Percentiles rank a stretch among this genome's conserved stretches.
phyloP scores from a whole-genome alignment of 2,329 filamentous ascomycete species.

The Curvularia sp. region DNA sequence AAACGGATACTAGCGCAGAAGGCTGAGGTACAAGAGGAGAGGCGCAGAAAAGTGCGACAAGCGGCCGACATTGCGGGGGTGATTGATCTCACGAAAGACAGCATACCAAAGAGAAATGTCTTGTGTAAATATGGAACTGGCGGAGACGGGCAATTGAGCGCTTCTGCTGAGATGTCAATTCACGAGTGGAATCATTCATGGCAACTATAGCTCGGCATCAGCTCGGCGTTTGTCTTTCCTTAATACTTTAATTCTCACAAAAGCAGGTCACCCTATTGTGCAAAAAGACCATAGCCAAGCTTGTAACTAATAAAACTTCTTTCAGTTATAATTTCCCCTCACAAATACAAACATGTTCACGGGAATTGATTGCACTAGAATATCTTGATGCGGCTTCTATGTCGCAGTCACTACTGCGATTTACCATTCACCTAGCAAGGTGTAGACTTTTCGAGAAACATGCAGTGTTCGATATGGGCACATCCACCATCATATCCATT shows the following conservation, averaged over 20 bases:
- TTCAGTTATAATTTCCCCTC: not conserved
- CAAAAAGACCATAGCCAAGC: not conserved
- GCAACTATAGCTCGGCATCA: not conserved
- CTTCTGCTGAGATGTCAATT: not conserved
- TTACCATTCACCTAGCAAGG: not conserved
- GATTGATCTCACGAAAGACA: slow-evolving; percentile 14
- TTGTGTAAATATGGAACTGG: not conserved
- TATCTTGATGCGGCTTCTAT: too few species aligned
- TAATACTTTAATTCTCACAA: not conserved
- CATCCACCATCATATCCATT: too few species aligned
- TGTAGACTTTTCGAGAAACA: not conserved
- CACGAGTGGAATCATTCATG: not conserved
- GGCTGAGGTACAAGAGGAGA: not conserved
- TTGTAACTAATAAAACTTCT: not conserved
- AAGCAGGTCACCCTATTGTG: not conserved
- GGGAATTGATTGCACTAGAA: too few species aligned
- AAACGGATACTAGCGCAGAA: not conserved
- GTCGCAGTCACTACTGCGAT: not conserved
- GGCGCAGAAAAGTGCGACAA: slow-evolving; percentile 7
- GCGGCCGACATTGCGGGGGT: slow-evolving; percentile 5
- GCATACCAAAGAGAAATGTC: not conserved
- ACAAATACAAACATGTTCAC: not conserved
- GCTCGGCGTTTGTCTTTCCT: not conserved
- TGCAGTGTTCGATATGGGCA: too few species aligned
- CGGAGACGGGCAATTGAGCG: not conserved